These are phyloP conservation scores for Colletotrichum endophyticum DNA, from an alignment of 2,329 filamentous ascomycete genomes.

Conservation along the genomic window DNA sequence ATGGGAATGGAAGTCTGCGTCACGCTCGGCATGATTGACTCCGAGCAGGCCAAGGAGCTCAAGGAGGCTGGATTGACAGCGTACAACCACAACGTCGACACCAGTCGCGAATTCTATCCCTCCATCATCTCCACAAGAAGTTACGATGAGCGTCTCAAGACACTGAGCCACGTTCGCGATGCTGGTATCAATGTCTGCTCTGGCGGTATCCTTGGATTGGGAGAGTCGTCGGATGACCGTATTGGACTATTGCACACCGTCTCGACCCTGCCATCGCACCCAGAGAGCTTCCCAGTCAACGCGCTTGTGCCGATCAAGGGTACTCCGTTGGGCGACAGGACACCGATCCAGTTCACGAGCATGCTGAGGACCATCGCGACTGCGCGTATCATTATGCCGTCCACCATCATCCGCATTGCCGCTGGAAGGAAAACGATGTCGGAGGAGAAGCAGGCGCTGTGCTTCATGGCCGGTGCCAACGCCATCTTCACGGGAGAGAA, in stretches of 20 bases:
- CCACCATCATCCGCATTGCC: constrained; percentile 85
- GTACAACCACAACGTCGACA: constrained; percentile 96
- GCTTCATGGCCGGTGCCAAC: constrained; percentile 90
- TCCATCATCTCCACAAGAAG: constrained; percentile 83
- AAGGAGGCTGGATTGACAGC: constrained; percentile 85
- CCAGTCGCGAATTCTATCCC: constrained; percentile 87
- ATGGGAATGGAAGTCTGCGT: constrained; percentile 93
- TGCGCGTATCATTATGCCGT: constrained; percentile 81
- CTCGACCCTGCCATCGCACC: constrained; percentile 79
- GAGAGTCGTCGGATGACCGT: constrained; percentile 79
- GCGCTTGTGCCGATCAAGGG: constrained; percentile 90
- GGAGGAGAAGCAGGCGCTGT: constrained; percentile 88
- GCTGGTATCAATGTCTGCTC: constrained; percentile 91
- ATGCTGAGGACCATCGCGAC: constrained; percentile 85
- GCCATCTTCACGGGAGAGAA: constrained; percentile 96
- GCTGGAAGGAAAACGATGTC: constrained; percentile 84
- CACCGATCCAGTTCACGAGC: constrained; percentile 76
- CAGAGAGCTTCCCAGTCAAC: constrained; percentile 91
- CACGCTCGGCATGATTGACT: constrained; percentile 93
- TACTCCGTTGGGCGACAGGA: constrained; percentile 79
- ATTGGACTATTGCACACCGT: constrained; percentile 85
- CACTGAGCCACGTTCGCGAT: constrained; percentile 79
- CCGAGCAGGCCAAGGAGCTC: constrained; percentile 78
- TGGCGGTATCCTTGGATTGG: constrained; percentile 85
- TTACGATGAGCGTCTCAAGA: constrained; percentile 86